Conservation (phyloP, 345 rosid genomes). For the Aquilaria sinensis region DNA sequence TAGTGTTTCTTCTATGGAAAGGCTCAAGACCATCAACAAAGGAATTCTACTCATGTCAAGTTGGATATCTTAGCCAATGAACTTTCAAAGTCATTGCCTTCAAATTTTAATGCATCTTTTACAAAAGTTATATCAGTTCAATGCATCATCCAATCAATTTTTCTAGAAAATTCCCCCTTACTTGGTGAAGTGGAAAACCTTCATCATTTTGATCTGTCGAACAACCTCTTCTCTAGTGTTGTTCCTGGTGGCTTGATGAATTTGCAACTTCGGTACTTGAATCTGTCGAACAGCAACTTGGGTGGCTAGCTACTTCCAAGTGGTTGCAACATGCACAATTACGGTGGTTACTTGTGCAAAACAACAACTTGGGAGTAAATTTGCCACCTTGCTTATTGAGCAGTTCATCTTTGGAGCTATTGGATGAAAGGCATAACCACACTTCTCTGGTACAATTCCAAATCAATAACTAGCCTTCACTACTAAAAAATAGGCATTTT, state of each 20-base stretch:
- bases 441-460: constrained; percentile 5
- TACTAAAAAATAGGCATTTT: no score
- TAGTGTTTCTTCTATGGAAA: constrained; percentile 14
- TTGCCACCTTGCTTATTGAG: constrained; percentile 12
- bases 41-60: neutral
- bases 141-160: constrained; percentile 12
- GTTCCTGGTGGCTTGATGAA: constrained; percentile 12
- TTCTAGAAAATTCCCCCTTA: constrained; percentile 7
- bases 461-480: neutral
- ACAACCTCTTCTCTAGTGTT: constrained; percentile 9
- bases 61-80: constrained; percentile 15
- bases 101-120: neutral
- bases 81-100: constrained; percentile 5
- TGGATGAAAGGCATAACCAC: constrained; percentile 8
- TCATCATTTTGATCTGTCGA: constrained; percentile 9
- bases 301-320: constrained; percentile 6
- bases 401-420: constrained; percentile 3
- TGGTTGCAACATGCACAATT: constrained; percentile 10
- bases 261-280: constrained; percentile 14
- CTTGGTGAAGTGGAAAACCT: constrained; percentile 6
- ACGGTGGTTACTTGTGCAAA: constrained; percentile 11
- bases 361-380: constrained; percentile 7
- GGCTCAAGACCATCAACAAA: neutral
- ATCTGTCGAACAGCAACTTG: constrained; percentile 19
- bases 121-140: constrained; percentile 6